Conservation (phyloP, 192 early-diverging fungal genomes). For the Linderina pennispora region DNA sequence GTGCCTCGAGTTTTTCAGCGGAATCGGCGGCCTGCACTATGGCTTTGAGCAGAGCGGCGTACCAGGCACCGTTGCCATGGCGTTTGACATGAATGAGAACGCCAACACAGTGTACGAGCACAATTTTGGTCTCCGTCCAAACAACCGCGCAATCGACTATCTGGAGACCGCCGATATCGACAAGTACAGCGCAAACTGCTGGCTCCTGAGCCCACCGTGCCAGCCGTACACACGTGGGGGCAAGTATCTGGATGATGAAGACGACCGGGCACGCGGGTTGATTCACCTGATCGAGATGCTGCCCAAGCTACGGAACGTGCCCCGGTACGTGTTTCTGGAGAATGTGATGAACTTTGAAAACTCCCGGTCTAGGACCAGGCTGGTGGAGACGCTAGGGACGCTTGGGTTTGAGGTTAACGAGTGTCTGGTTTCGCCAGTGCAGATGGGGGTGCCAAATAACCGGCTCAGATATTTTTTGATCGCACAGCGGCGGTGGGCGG, state of each 20-base stretch:
- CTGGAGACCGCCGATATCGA: slow-evolving; percentile 24
- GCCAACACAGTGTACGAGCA: slow-evolving; percentile 39
- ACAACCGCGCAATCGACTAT: slow-evolving; percentile 43
- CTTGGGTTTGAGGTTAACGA: slow-evolving; percentile 28
- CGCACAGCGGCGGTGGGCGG: slow-evolving; percentile 7
- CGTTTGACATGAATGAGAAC: slow-evolving; percentile 44
- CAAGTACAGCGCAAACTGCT: slow-evolving; percentile 65
- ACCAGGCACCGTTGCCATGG: slow-evolving; percentile 17
- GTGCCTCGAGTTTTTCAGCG: slow-evolving; percentile 46
- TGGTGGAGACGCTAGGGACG: slow-evolving; percentile 18
- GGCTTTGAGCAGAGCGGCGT: slow-evolving; percentile 25
- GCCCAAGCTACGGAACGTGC: slow-evolving; percentile 12
- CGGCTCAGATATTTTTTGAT: slow-evolving; percentile 30
- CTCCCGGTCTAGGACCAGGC: slow-evolving; percentile 20
- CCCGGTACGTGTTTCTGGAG: slow-evolving; percentile 24
- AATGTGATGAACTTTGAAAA: slow-evolving; percentile 48
- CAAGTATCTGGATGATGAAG: slow-evolving; percentile 62
- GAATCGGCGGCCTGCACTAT: slow-evolving; percentile 44
- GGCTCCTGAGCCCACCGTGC: slow-evolving; percentile 91
- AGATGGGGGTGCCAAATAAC: slow-evolving; percentile 39
- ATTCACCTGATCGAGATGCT: slow-evolving; percentile 29
- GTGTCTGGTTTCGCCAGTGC: slow-evolving; percentile 35
- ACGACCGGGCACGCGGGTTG: slow-evolving; percentile 30
- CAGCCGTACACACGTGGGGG: slow-evolving; percentile 80
- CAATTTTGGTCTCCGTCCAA: slow-evolving; percentile 36